These are phyloP conservation scores for Prunus mongolica DNA, from an alignment of 306 rosid genomes.

Conservation along the genomic window DNA sequence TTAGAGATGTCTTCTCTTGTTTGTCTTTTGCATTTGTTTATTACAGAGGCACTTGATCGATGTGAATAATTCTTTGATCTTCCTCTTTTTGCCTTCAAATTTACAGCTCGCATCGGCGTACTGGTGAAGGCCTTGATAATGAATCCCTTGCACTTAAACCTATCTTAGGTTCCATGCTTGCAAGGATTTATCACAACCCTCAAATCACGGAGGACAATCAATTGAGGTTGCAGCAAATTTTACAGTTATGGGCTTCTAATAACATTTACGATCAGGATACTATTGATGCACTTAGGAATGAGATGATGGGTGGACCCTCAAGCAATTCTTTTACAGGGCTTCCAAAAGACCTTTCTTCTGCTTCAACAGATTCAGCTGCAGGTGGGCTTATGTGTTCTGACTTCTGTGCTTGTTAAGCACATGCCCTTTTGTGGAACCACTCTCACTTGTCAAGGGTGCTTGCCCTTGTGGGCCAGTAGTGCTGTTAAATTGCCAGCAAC, in stretches of 20 bases:
- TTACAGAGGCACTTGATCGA: neutral
- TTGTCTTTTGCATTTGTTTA: neutral
- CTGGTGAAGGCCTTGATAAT: conserved; percentile 61
- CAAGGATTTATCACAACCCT: conserved; percentile 88
- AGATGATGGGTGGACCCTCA: conserved; percentile 74
- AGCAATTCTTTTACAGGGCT: conserved; percentile 54
- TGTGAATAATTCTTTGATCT: neutral
- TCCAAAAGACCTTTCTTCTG: conserved; percentile 51
- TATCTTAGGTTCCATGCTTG: conserved; percentile 90
- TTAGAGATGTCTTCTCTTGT: neutral
- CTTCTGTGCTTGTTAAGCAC: neutral
- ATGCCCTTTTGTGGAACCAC: too few species aligned
- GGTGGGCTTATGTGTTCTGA: conserved; percentile 38
- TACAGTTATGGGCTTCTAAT: conserved; percentile 92
- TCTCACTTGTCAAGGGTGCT: too few species aligned
- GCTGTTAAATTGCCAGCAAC: neutral
- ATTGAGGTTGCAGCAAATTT: conserved; percentile 76
- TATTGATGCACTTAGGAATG: conserved; percentile 61
- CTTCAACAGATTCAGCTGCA: conserved; percentile 51
- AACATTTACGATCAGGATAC: conserved; percentile 75
- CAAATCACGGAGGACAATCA: conserved; percentile 83
- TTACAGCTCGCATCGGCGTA: conserved; percentile 67
- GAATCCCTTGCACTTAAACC: conserved; percentile 87
- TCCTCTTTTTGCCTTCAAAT: conserved; percentile 3
- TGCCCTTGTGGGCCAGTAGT: too few species aligned